Percentiles rank a stretch among this genome's conserved stretches.
Conservation (phyloP, 78 protist species). For the Dictyostelium brefeldianum region DNA sequence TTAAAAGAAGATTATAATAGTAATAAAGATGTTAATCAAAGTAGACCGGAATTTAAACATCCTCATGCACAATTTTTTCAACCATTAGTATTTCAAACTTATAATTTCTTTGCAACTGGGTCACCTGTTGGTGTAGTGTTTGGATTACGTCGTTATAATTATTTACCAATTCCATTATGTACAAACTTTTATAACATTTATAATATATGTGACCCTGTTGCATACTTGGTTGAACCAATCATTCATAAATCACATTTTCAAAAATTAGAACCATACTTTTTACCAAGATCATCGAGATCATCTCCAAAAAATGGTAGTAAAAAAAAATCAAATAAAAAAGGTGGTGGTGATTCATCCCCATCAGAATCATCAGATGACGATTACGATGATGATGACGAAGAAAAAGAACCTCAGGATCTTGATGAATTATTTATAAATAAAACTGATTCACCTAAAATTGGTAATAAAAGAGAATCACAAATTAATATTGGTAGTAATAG, state of each 20-base stretch:
- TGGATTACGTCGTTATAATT: conserved; percentile 41
- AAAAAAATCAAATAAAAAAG: not conserved
- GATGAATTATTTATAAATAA: no score
- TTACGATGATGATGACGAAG: not conserved
- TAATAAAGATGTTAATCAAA: not conserved
- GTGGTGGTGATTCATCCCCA: not conserved
- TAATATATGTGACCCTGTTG: conserved; percentile 68
- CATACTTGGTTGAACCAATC: conserved; percentile 56
- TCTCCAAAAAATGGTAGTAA: not conserved
- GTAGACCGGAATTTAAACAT: not conserved
- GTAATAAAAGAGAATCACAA: not conserved
- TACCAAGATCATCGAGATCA: not conserved
- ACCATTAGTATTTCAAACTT: conserved; percentile 26
- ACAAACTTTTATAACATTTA: conserved; percentile 47
- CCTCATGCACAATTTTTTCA: not conserved
- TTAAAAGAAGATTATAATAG: not conserved
- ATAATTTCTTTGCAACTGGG: conserved; percentile 43
- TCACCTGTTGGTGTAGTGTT: conserved; percentile 38
- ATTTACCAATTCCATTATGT: conserved; percentile 30
- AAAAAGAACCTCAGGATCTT: no score
- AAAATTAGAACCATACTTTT: not conserved
- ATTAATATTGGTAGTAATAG: not conserved
- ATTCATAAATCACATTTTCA: conserved; percentile 20
- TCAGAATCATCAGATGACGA: not conserved
- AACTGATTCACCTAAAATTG: not conserved